Percentiles rank a stretch among this genome's conserved stretches.
phyloP scores from a whole-genome alignment of 805 yeast species.

The Yarrowia alimentaria region DNA sequence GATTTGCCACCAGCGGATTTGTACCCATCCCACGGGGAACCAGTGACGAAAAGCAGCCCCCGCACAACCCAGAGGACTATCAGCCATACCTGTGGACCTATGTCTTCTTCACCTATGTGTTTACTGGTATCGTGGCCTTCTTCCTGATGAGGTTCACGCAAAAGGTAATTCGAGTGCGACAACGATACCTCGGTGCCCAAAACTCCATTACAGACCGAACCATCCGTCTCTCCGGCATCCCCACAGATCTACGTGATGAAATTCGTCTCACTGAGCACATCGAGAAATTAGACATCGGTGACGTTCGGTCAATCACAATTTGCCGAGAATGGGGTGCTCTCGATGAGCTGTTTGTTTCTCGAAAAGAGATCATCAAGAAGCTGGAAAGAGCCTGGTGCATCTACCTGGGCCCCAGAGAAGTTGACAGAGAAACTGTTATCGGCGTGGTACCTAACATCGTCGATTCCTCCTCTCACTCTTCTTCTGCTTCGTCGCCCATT shows the following conservation, averaged over 20 bases:
- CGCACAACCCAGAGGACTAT: constrained; percentile 44
- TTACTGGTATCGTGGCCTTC: constrained; percentile 65
- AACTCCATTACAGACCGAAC: constrained; percentile 90
- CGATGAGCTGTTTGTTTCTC: constrained; percentile 60
- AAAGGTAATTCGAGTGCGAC: constrained; percentile 74
- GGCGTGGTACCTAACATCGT: not conserved
- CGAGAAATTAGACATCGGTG: constrained; percentile 75
- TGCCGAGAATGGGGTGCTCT: constrained; percentile 85
- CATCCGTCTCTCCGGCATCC: constrained; percentile 82
- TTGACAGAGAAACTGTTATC: constrained; percentile 13
- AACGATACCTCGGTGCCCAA: constrained; percentile 77
- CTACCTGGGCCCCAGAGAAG: constrained; percentile 48
- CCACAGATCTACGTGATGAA: constrained; percentile 72
- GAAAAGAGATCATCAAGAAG: constrained; percentile 52
- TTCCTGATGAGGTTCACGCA: constrained; percentile 67
- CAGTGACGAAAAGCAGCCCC: not conserved
- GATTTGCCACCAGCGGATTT: too few species aligned
- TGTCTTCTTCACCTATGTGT: constrained; percentile 79
- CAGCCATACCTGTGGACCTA: constrained; percentile 77
- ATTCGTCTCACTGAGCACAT: constrained; percentile 69
- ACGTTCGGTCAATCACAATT: constrained; percentile 69
- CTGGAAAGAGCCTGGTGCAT: constrained; percentile 73
- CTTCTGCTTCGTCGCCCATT: not conserved
- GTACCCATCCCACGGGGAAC: too few species aligned
- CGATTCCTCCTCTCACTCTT: constrained; percentile 1